Evolutionary conservation across 2,329 filamentous ascomycete species (phyloP).

Genomic region (Boeremia lycopersici): DNA sequence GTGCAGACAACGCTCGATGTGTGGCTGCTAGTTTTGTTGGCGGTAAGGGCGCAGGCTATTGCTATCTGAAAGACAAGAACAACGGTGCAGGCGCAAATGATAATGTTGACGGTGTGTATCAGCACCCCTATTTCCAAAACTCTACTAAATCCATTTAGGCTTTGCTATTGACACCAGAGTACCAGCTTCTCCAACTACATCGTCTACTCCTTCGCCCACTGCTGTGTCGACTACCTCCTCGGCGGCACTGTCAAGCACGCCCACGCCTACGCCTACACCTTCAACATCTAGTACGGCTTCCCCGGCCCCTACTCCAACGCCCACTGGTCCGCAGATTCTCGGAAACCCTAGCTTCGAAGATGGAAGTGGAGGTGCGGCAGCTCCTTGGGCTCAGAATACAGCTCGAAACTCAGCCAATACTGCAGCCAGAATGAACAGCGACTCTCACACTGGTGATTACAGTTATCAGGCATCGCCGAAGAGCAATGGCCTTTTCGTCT

Average conservation of each 20-base stretch:
- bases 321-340: background rate
- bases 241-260: too few relatives aligned
- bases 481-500: background rate
- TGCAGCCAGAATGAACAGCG: background rate
- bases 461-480: background rate
- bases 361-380: background rate
- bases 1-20: background rate
- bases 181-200: too few relatives aligned
- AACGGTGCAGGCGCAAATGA: background rate
- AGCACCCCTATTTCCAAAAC: too few relatives aligned
- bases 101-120: slow-evolving; percentile 2
- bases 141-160: too few relatives aligned
- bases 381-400: background rate
- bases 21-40: background rate
- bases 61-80: slow-evolving; percentile 1
- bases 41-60: background rate
- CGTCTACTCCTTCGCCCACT: too few relatives aligned
- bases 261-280: too few relatives aligned
- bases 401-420: background rate
- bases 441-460: background rate
- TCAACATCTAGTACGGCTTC: background rate
- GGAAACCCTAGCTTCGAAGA: background rate
- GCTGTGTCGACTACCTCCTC: too few relatives aligned
- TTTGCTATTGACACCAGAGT: too few relatives aligned
- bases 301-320: background rate